phyloP scores from a whole-genome alignment of 108 stramenopile genomes.

The Conticribra guillardii region DNA sequence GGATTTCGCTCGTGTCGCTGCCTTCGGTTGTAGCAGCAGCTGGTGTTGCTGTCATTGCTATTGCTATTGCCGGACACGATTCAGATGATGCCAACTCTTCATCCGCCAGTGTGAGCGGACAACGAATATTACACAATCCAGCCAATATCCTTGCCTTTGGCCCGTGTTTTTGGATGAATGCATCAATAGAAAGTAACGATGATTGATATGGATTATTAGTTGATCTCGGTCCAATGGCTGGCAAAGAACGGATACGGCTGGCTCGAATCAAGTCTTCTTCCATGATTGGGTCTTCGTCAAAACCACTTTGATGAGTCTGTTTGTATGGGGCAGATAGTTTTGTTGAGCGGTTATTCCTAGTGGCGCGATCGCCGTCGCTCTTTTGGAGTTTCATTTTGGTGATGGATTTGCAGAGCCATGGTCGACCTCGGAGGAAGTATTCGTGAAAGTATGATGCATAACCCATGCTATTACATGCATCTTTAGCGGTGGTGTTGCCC shows the following conservation, averaged over 20 bases:
- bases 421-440: background rate
- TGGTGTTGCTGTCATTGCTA: too few relatives aligned
- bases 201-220: background rate
- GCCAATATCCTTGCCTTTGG: background rate
- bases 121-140: background rate
- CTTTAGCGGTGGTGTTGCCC: too few relatives aligned
- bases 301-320: background rate
- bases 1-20: too few relatives aligned
- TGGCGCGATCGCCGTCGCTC: background rate
- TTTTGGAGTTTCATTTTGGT: background rate
- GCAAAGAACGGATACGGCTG: background rate
- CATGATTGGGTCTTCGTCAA: background rate
- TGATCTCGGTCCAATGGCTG: background rate
- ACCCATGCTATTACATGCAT: background rate
- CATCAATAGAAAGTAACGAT: background rate
- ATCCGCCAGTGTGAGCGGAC: too few relatives aligned
- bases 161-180: background rate
- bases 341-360: background rate
- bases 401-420: background rate
- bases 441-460: background rate
- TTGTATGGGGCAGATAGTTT: background rate
- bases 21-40: too few relatives aligned
- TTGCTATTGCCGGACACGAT: too few relatives aligned
- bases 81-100: too few relatives aligned
- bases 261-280: background rate